Evolutionary conservation across 2,329 filamentous ascomycete genomes (phyloP).

Genomic region (Parastagonospora avenae): DNA sequence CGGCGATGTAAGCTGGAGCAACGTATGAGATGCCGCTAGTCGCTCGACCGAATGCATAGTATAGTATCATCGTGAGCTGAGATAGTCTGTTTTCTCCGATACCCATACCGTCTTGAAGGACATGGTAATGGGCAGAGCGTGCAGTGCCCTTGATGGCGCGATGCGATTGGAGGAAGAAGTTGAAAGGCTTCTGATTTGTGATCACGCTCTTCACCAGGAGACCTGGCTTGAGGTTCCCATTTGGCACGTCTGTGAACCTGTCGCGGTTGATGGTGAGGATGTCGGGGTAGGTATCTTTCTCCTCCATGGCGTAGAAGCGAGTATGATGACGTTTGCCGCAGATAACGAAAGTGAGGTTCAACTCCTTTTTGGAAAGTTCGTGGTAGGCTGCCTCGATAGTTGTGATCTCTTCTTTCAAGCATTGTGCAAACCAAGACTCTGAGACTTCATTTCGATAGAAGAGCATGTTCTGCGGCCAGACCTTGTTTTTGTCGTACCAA

Average conservation of each 20-base stretch:
- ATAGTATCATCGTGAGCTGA: constrained; percentile 33
- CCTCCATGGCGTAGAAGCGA: constrained; percentile 43
- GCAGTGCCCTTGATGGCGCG: constrained; percentile 33
- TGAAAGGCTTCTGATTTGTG: constrained; percentile 28
- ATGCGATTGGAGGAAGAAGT: constrained; percentile 46
- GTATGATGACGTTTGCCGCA: constrained; percentile 49
- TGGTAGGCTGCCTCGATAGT: neutral
- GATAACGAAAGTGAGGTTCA: constrained; percentile 41
- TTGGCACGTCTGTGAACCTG: neutral
- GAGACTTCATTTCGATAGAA: constrained; percentile 35
- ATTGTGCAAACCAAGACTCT: neutral
- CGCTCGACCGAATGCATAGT: constrained; percentile 41
- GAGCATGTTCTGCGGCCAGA: constrained; percentile 18
- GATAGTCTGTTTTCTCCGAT: neutral
- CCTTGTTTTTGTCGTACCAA: neutral
- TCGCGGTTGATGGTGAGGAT: constrained; percentile 11
- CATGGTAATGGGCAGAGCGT: constrained; percentile 37
- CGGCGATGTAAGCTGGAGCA: constrained; percentile 47
- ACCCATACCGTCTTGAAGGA: constrained; percentile 32
- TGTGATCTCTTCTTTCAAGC: neutral
- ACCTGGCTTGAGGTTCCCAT: constrained; percentile 28
- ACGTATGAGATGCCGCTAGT: constrained; percentile 43
- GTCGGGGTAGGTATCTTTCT: neutral
- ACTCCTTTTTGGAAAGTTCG: neutral
- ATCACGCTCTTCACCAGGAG: constrained; percentile 35